A percentile compares a stretch with the other conserved stretches of the same genome.
Conservation (phyloP, 192 early-diverging fungal genomes). For the Thamnidium elegans region DNA sequence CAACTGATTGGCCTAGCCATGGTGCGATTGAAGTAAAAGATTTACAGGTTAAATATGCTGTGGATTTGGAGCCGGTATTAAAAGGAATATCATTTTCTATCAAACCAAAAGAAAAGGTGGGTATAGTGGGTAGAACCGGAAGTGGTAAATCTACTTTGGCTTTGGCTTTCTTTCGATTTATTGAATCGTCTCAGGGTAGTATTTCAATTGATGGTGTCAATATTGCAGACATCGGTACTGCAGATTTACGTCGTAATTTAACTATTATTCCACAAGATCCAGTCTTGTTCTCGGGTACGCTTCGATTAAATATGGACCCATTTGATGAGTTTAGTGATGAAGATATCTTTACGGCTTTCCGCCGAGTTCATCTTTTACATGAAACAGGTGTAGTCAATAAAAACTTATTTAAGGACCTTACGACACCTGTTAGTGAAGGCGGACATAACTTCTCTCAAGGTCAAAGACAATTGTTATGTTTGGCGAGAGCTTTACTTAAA, state of each 20-base stretch:
- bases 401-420: conserved; percentile 21
- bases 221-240: conserved; percentile 66
- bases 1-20: conserved; percentile 66
- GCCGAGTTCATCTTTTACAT: conserved; percentile 55
- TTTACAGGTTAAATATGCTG: conserved; percentile 75
- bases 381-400: conserved; percentile 8
- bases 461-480: conserved; percentile 73
- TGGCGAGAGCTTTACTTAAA: conserved; percentile 75
- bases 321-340: conserved; percentile 75
- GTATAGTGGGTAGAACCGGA: conserved; percentile 87
- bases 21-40: conserved; percentile 73
- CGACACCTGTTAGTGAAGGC: conserved; percentile 69
- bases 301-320: conserved; percentile 87
- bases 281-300: conserved; percentile 41
- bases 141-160: conserved; percentile 82
- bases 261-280: conserved; percentile 88
- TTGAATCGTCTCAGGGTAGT: conserved; percentile 64
- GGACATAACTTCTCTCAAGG: conserved; percentile 76
- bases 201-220: conserved; percentile 82
- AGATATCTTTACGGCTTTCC: conserved; percentile 75
- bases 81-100: conserved; percentile 68
- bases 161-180: conserved; percentile 75
- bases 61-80: conserved; percentile 68
- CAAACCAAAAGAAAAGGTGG: conserved; percentile 72
- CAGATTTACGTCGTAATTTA: conserved; percentile 64